Conservation (phyloP, 805 yeast genomes). For the Nakazawaea pomicola region DNA sequence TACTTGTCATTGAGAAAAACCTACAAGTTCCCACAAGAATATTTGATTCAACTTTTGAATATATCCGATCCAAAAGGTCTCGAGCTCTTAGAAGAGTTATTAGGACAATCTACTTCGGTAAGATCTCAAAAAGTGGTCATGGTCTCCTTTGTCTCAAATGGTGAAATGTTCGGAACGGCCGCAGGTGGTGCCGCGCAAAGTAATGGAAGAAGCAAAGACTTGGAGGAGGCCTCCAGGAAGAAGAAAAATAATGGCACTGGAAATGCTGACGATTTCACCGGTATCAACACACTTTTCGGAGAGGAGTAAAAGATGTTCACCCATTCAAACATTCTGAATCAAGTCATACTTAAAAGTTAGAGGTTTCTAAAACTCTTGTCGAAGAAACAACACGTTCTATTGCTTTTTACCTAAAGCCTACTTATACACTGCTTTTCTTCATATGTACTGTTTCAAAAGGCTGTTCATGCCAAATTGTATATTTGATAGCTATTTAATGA, state of each 20-base stretch:
- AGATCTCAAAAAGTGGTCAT: constrained; percentile 79
- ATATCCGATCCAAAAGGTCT: constrained; percentile 42
- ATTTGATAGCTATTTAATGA: too few relatives aligned
- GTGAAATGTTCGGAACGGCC: constrained; percentile 44
- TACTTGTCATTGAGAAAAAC: constrained; percentile 70
- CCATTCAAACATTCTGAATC: too few relatives aligned
- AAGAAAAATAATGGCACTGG: constrained; percentile 32
- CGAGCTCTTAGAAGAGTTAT: constrained; percentile 57
- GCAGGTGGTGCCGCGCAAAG: constrained; percentile 33
- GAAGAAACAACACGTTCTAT: too few relatives aligned
- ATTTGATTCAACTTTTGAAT: constrained; percentile 6
- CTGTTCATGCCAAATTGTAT: too few relatives aligned
- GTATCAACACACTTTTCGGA: constrained; percentile 53
- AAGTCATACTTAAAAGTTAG: too few relatives aligned
- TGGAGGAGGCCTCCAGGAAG: constrained; percentile 47
- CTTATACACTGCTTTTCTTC: too few relatives aligned
- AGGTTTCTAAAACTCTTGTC: too few relatives aligned
- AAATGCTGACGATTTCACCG: constrained; percentile 46
- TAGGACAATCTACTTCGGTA: constrained; percentile 60
- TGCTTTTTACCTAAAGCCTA: too few relatives aligned
- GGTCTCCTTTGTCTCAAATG: constrained; percentile 65
- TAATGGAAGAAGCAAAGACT: constrained; percentile 46
- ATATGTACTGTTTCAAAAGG: too few relatives aligned
- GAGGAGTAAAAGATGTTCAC: too few relatives aligned
- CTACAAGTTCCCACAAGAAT: constrained; percentile 61